Base-by-base conservation (phyloP, 441 rosid genomes). In the Corymbia citriodora region DNA sequence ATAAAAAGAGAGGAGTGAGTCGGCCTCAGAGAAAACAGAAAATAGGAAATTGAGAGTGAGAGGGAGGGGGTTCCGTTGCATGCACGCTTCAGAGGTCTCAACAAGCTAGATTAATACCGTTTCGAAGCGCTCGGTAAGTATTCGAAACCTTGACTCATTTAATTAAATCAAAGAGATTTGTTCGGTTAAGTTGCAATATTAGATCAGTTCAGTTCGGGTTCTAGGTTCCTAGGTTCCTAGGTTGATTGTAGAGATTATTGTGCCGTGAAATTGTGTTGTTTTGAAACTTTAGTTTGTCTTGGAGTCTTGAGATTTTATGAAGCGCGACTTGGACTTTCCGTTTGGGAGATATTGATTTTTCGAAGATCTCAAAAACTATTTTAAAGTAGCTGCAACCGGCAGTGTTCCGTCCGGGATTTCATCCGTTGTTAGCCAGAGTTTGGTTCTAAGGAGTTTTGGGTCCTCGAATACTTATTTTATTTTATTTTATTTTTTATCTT, bases 211-310 rank as follows among this genome's bases (percentile, higher is more conserved):
- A 36, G 40, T 36, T 1, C 4, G 17, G 9, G 29, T 29, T 63
- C 12, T 5, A 11, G n/a, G 29, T 59, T 59, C 13, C 65, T 10
- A 63, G 70, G 70, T 29, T 63, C n/a, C n/a, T n/a, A n/a, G n/a
- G n/a, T n/a, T n/a, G 31, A 61, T 61, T 29, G 9, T 63, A 13
- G 15, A 25, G n/a, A 13, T 11, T 63, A 33, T 29, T n/a, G 19
- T 3, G 3, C 19, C 8, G 0, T 27, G 4, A 61, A 3, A 61
- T 61, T 0, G 3, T 61, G 68, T 27, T 61, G 31, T 27, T 61
- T 61, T 11, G 9, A 2, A 63, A 29, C 2, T 1, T 29, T 63
- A 65, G 36, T 10, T 29, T 14, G 72, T n/a, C 36, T 65, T n/a
- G 36, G 10, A 1, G 15, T 68, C 10, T 10, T 15, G 74, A n/a